Evolutionary conservation across 73 alveolate genomes (phyloP).

Genomic region (Paramecium sexaurelia): DNA sequence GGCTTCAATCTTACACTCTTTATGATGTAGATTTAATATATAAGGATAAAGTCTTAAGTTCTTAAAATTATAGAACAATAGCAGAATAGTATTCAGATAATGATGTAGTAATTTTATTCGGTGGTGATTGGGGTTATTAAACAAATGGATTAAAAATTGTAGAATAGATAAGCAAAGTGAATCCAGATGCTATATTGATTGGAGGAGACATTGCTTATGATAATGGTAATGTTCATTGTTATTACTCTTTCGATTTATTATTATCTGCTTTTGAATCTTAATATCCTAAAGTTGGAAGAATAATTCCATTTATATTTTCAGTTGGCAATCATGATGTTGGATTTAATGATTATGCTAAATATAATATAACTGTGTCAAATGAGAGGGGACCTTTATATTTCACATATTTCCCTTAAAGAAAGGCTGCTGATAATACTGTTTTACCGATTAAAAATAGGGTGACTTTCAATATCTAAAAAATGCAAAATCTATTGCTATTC

Average conservation of each 20-base stretch:
- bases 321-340: slow-evolving; percentile 71
- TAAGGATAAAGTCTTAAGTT: not conserved
- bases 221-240: slow-evolving; percentile 72
- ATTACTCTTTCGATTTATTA: slow-evolving; percentile 67
- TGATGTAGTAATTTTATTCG: slow-evolving; percentile 32
- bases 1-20: slow-evolving; percentile 5
- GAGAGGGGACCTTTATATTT: slow-evolving; percentile 65
- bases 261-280: slow-evolving; percentile 1
- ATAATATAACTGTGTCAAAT: slow-evolving; percentile 58
- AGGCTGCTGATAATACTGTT: slow-evolving; percentile 12
- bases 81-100: not conserved
- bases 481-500: slow-evolving; percentile 16
- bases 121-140: slow-evolving; percentile 69
- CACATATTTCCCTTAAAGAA: slow-evolving; percentile 59
- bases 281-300: not conserved
- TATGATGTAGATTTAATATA: not conserved
- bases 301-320: slow-evolving; percentile 63
- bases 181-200: slow-evolving; percentile 73
- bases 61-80: not conserved
- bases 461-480: slow-evolving; percentile 46
- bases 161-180: slow-evolving; percentile 24
- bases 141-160: slow-evolving; percentile 66
- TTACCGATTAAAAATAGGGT: slow-evolving; percentile 60
- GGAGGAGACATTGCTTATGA: slow-evolving; percentile 84
- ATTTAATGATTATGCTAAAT: slow-evolving; percentile 57